phyloP scores from a whole-genome alignment of 768 basidiomycete genomes.

The Boletus reticulatus region DNA sequence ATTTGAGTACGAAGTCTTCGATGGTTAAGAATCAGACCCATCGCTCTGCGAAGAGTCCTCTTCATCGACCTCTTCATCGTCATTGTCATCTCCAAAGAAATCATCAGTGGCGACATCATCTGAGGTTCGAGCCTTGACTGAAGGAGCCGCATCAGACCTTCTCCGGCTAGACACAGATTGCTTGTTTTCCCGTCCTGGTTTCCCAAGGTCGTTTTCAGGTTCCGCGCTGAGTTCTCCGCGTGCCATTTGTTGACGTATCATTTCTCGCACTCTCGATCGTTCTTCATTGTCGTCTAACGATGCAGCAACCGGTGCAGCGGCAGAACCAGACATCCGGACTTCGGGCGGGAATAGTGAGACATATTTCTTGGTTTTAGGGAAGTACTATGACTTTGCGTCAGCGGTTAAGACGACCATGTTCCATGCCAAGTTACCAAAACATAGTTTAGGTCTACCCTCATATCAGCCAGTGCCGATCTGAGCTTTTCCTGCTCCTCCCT shows the following conservation, averaged over 20 bases:
- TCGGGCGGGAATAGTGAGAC: conserved; percentile 86
- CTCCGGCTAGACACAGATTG: neutral
- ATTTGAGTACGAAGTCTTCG: neutral
- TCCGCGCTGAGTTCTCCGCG: conserved; percentile 54
- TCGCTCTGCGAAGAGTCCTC: conserved; percentile 17
- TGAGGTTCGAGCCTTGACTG: conserved; percentile 1
- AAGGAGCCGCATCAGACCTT: neutral
- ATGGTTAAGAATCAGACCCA: conserved; percentile 9
- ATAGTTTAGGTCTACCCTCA: conserved; percentile 91
- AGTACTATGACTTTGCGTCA: conserved; percentile 51
- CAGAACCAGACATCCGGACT: conserved; percentile 28
- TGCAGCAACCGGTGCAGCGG: conserved; percentile 4
- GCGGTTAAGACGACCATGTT: neutral
- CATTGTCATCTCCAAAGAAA: conserved; percentile 31
- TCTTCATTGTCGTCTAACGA: conserved; percentile 39
- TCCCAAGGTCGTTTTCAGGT: conserved; percentile 49
- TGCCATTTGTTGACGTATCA: conserved; percentile 61
- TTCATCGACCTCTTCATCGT: conserved; percentile 6
- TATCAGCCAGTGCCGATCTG: conserved; percentile 49
- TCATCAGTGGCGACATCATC: conserved; percentile 22
- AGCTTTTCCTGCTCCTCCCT: conserved; percentile 41
- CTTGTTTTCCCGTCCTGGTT: conserved; percentile 5
- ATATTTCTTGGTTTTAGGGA: conserved; percentile 84
- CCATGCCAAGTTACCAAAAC: conserved; percentile 55
- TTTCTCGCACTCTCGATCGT: conserved; percentile 56